Evolutionary conservation across 257 asterid genomes (phyloP).

Genomic region (Ajuga chamaepitys): DNA sequence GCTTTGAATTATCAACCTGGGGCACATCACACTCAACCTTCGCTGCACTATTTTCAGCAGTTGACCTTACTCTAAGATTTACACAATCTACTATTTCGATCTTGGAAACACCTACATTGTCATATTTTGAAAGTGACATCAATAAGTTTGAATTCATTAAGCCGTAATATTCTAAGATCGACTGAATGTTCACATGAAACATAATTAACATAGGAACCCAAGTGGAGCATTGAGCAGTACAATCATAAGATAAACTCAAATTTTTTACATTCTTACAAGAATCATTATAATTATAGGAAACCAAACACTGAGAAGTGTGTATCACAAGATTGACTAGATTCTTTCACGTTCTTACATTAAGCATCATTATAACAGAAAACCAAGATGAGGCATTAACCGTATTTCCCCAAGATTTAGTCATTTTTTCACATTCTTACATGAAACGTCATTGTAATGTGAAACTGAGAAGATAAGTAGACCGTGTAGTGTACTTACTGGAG

Average conservation of each 20-base stretch:
- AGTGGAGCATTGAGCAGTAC: background rate
- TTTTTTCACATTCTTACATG: no score
- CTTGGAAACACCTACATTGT: constrained; percentile 34
- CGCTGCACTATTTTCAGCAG: constrained; percentile 6
- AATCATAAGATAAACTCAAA: no score
- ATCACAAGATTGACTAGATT: no score
- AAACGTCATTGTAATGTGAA: no score
- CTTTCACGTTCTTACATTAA: no score
- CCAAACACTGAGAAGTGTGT: no score
- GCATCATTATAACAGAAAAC: no score
- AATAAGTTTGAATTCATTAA: background rate
- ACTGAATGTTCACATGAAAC: background rate
- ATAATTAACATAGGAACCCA: background rate
- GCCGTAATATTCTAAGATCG: background rate
- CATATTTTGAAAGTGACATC: background rate
- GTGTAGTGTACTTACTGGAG: constrained; percentile 27
- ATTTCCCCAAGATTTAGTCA: no score
- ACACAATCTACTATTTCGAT: constrained; percentile 29
- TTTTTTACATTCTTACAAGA: no score
- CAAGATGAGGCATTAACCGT: no score
- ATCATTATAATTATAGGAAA: no score
- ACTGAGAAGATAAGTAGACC: no score
- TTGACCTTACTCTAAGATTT: constrained; percentile 15
- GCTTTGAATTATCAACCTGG: constrained; percentile 7
- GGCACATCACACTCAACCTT: background rate